Evolutionary conservation across 2,329 filamentous ascomycete species (phyloP).

Genomic region (Ambrosiella cleistominuta): DNA sequence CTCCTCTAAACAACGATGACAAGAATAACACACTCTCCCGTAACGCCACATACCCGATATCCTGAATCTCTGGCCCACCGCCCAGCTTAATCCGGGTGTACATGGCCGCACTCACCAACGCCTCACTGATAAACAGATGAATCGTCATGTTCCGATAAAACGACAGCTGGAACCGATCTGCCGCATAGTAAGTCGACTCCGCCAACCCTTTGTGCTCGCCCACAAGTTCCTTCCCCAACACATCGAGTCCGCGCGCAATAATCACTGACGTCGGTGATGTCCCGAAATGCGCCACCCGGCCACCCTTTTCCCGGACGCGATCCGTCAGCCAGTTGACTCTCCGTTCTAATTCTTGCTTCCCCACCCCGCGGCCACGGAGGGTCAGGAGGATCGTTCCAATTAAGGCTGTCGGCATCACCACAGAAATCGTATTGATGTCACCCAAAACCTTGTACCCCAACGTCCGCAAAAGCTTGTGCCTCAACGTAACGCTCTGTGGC

Average conservation of each 20-base stretch:
- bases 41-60: constrained; percentile 58
- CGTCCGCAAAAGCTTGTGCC: constrained; percentile 61
- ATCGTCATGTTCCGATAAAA: constrained; percentile 99
- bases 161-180: constrained; percentile 89
- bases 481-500: constrained; percentile 33
- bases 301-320: constrained; percentile 68
- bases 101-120: constrained; percentile 74
- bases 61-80: constrained; percentile 65
- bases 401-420: constrained; percentile 93
- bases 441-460: constrained; percentile 83
- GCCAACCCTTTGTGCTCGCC: constrained; percentile 61
- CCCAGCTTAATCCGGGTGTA: constrained; percentile 84
- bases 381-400: constrained; percentile 90
- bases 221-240: constrained; percentile 77
- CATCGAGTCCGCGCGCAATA: constrained; percentile 76
- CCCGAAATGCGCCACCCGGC: constrained; percentile 84
- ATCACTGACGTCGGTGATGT: constrained; percentile 62
- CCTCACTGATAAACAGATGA: constrained; percentile 88
- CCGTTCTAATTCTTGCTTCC: constrained; percentile 66
- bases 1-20: constrained; percentile 81
- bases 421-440: constrained; percentile 89
- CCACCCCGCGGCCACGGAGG: constrained; percentile 76
- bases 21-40: constrained; percentile 71
- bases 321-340: constrained; percentile 80
- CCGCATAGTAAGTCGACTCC: constrained; percentile 85